phyloP scores from a whole-genome alignment of 495 filamentous ascomycete species.

The Pseudevernia furfuracea region DNA sequence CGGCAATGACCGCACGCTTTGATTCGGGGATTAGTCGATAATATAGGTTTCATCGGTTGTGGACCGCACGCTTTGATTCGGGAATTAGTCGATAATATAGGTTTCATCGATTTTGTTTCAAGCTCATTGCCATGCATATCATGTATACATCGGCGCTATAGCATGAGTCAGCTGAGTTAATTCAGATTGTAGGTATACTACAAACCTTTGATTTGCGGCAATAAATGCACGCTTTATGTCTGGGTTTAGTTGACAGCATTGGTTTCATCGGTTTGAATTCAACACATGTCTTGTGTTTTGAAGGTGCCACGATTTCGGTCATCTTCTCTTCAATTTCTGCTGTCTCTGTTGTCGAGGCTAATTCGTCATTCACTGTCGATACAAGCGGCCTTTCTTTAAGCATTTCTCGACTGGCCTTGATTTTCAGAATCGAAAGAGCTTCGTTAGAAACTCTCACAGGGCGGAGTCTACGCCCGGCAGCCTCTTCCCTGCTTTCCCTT shows the following conservation, averaged over 20 bases:
- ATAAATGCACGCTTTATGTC: background rate
- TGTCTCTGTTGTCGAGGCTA: background rate
- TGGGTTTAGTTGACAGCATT: background rate
- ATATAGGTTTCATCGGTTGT: background rate
- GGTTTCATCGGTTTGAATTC: background rate
- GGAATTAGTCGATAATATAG: background rate
- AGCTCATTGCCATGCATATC: background rate
- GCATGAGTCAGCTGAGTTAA: background rate
- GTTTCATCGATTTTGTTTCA: background rate
- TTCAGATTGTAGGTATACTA: background rate
- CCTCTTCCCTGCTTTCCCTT: background rate
- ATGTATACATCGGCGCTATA: background rate
- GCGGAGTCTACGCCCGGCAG: background rate
- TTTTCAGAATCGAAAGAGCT: background rate
- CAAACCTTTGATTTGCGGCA: background rate
- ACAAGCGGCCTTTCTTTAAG: background rate
- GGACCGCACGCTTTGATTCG: background rate
- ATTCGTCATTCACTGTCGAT: background rate
- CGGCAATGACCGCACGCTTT: background rate
- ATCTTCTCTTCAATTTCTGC: background rate
- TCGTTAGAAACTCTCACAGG: background rate
- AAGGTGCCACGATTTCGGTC: background rate
- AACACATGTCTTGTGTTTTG: background rate
- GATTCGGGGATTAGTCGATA: background rate
- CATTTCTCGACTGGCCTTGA: background rate